phyloP scores from a whole-genome alignment of 2,329 filamentous ascomycete species.

The Chrysosporium keratinophilum region DNA sequence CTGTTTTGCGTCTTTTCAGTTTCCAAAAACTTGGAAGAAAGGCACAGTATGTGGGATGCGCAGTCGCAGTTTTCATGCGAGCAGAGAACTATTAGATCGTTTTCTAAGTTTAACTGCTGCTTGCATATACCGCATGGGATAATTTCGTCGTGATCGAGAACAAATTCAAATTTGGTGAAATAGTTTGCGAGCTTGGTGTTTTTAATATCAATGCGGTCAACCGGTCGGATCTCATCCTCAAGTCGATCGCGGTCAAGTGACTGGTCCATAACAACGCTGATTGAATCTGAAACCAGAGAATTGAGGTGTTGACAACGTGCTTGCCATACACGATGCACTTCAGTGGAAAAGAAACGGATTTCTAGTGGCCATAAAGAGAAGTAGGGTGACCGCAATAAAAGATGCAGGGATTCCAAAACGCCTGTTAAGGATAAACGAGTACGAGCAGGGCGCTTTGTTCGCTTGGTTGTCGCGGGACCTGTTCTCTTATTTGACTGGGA shows the following conservation, averaged over 20 bases:
- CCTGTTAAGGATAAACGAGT: slow-evolving; percentile 54
- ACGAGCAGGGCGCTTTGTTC: slow-evolving; percentile 43
- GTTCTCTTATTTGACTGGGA: slow-evolving; percentile 24
- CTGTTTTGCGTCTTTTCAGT: slow-evolving; percentile 28
- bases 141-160: slow-evolving; percentile 31
- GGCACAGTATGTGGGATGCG: slow-evolving; percentile 47
- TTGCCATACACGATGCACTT: slow-evolving; percentile 61
- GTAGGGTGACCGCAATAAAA: slow-evolving; percentile 66
- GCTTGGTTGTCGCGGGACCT: slow-evolving; percentile 32
- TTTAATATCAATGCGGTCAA: slow-evolving; percentile 43
- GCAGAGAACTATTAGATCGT: slow-evolving; percentile 43
- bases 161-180: slow-evolving; percentile 42
- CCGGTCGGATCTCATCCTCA: slow-evolving; percentile 20
- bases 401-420: slow-evolving; percentile 67
- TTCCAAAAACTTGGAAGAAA: slow-evolving; percentile 44
- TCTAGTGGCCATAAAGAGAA: slow-evolving; percentile 75
- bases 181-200: slow-evolving; percentile 43
- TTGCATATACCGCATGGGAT: slow-evolving; percentile 44
- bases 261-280: slow-evolving; percentile 49
- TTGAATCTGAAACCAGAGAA: slow-evolving; percentile 38
- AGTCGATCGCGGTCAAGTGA: slow-evolving; percentile 14
- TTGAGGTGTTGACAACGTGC: slow-evolving; percentile 44
- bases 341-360: slow-evolving; percentile 64
- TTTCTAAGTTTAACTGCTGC: slow-evolving; percentile 26
- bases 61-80: slow-evolving; percentile 39